Evolutionary conservation across 495 filamentous ascomycete genomes (phyloP).

Genomic region (Penicillium nucicola): DNA sequence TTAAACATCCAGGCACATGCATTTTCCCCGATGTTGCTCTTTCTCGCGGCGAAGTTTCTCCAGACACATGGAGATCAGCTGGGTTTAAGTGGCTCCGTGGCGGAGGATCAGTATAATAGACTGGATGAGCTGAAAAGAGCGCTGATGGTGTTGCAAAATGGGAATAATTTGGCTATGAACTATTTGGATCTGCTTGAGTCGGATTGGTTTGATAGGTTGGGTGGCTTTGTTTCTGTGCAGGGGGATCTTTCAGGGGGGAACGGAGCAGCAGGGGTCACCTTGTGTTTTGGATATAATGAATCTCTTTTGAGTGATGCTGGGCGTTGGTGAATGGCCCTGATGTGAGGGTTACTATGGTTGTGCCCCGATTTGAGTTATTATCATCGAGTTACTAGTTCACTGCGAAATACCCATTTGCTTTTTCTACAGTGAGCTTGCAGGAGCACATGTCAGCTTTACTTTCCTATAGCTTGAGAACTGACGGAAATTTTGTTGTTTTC

Average conservation of each 20-base stretch:
- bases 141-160: background rate
- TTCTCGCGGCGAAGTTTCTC: conserved; percentile 6
- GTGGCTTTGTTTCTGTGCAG: background rate
- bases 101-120: conserved; percentile 1
- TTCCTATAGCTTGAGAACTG: too few species aligned
- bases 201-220: background rate
- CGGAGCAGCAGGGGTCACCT: background rate
- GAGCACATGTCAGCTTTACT: too few species aligned
- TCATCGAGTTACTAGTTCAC: too few species aligned
- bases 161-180: conserved; percentile 1
- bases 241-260: background rate
- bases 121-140: conserved; percentile 1
- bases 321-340: background rate
- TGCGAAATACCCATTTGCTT: too few species aligned
- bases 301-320: background rate
- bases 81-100: background rate
- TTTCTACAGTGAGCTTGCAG: too few species aligned
- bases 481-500: too few species aligned
- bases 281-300: conserved; percentile 2
- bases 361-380: too few species aligned
- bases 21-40: conserved; percentile 4
- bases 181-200: conserved; percentile 3
- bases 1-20: conserved; percentile 2
- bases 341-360: background rate
- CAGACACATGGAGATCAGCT: background rate